Evolutionary conservation across 306 rosid genomes (phyloP).

Genomic region (Gleditsia sinensis): DNA sequence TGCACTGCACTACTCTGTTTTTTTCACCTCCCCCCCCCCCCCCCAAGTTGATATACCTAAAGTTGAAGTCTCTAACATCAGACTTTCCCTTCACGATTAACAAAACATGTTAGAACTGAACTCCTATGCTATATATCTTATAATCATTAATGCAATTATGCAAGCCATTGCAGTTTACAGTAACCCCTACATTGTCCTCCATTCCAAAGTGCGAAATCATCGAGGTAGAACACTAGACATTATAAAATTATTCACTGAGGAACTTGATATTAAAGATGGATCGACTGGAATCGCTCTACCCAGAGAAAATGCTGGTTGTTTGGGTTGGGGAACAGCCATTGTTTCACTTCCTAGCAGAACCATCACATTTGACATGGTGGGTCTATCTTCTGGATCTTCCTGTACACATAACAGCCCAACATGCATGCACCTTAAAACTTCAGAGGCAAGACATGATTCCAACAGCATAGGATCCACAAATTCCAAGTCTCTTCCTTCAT

Average conservation of each 20-base stretch:
- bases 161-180: no score
- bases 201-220: no score
- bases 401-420: conserved; percentile 65
- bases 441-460: conserved; percentile 24
- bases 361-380: conserved; percentile 52
- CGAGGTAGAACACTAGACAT: conserved; percentile 37
- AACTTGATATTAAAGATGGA: conserved; percentile 18
- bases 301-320: conserved; percentile 47
- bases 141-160: no score
- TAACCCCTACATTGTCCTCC: no score
- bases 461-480: conserved; percentile 47
- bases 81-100: not conserved
- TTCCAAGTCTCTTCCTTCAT: conserved; percentile 46
- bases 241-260: conserved; percentile 23
- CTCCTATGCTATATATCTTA: no score
- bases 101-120: not conserved
- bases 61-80: not conserved
- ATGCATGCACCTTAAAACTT: conserved; percentile 46
- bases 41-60: not conserved
- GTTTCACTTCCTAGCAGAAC: conserved; percentile 43
- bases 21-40: not conserved
- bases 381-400: conserved; percentile 56
- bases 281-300: conserved; percentile 17
- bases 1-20: not conserved
- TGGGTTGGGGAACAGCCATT: conserved; percentile 48